Base-by-base conservation (phyloP, 805 yeast species). In the Metschnikowia matae region DNA sequence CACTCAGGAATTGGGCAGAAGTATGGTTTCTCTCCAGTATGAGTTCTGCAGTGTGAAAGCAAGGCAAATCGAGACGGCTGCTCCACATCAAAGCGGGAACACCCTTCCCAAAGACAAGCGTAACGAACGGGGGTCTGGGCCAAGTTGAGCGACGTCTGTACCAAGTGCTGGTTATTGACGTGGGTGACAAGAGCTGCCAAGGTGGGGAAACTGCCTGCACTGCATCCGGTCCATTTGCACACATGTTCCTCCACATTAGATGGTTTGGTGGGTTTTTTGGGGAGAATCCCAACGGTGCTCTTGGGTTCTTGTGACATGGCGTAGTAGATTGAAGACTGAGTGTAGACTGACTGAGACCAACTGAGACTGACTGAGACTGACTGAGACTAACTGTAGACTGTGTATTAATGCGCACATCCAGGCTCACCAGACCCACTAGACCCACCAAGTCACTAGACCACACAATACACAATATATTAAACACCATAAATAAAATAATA, bases 1-100 rank as follows among this genome's bases (percentile, higher is more conserved):
- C 92, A 86, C 55, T 83, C 87, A 1, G 87, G 87, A 13, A 84
- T 69, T 1, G 79, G 73, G 62, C 92, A 86, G 57, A 72, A 78
- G 52, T 58, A 60, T 34, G 88, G 88, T 57, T 76, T 76, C 57
- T 84, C 87, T 1, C 85, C 83, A 0, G 86, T 80, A 62, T 86
- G 92, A 1, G 80, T 73, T 49, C 88, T 64, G 55, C 84, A 69
- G 60, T 85, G 92, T 0, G 85, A 73, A 0, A 82, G 70, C 32
- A 86, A 69, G 0, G 85, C 84, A 63, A 79, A 78, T 45, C 83
- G 61, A 10, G 81, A 76, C 14, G 80, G 81, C 59, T 78, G 83
- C 26, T 69, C 69, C 1, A 76, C 62, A 4, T 83, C 85, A 48
- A 67, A 71, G 14, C 82, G 55, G 13, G 77, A 64, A 61, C 91